These are phyloP conservation scores for Ogataea pignaliae DNA, from an alignment of 805 yeast species.

Conservation along the genomic window DNA sequence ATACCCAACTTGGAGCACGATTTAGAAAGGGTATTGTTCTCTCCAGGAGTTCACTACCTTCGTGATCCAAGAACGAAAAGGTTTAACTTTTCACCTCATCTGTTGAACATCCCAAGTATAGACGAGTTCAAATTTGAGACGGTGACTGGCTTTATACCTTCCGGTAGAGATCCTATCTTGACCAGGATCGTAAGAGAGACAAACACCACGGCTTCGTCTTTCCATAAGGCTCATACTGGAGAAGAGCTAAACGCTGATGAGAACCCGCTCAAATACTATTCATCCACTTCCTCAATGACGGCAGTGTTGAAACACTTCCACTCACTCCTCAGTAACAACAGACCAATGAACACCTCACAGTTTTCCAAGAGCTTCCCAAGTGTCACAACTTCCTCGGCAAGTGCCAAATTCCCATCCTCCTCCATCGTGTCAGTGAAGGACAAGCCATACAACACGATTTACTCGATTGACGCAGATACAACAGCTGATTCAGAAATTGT, in stretches of 20 bases:
- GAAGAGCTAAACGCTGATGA: background rate
- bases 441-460: slow-evolving; percentile 25
- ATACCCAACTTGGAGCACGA: slow-evolving; percentile 61
- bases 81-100: slow-evolving; percentile 59
- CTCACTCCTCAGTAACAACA: slow-evolving; percentile 55
- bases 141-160: slow-evolving; percentile 53
- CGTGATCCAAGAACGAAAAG: slow-evolving; percentile 75
- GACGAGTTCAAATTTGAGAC: slow-evolving; percentile 62
- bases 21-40: slow-evolving; percentile 67
- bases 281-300: slow-evolving; percentile 90
- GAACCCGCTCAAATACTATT: slow-evolving; percentile 41
- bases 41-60: slow-evolving; percentile 76
- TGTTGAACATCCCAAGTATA: slow-evolving; percentile 57
- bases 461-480: slow-evolving; percentile 69
- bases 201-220: slow-evolving; percentile 1
- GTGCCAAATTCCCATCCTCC: slow-evolving; percentile 50
- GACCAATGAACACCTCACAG: slow-evolving; percentile 45
- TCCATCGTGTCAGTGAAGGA: slow-evolving; percentile 49
- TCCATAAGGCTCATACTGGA: background rate
- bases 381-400: slow-evolving; percentile 31
- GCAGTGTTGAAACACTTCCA: slow-evolving; percentile 71
- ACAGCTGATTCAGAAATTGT: slow-evolving; percentile 63
- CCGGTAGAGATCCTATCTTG: slow-evolving; percentile 60
- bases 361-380: slow-evolving; percentile 43
- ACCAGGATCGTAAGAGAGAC: slow-evolving; percentile 39